A percentile compares a stretch with the other conserved stretches of the same genome.
These are phyloP conservation scores for Leptomonas pyrrhocoris DNA, from an alignment of 208 protist genomes.

Conservation along the genomic window DNA sequence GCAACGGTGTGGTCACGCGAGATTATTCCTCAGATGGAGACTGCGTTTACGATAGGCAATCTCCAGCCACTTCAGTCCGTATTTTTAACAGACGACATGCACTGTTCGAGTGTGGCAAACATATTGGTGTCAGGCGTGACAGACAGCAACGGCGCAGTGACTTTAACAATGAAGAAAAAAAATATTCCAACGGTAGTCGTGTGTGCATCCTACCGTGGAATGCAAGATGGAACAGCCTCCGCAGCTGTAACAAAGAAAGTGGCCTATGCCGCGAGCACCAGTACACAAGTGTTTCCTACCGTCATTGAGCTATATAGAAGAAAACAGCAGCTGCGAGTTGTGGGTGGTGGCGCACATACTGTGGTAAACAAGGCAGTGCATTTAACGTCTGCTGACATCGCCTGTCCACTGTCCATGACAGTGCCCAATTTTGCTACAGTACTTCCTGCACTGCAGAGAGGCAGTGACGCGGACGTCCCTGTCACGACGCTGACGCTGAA, in stretches of 20 bases:
- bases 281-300: not conserved
- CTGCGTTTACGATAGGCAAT: not conserved
- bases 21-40: conserved; percentile 3
- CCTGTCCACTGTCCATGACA: not conserved
- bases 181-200: conserved; percentile 3
- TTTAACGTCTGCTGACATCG: not conserved
- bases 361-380: not conserved
- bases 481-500: conserved; percentile 14
- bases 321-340: not conserved
- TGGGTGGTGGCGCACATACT: not conserved
- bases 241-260: conserved; percentile 13
- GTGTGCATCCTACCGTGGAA: conserved; percentile 11
- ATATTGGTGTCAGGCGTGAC: not conserved
- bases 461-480: not conserved
- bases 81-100: not conserved
- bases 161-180: conserved; percentile 7
- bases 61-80: conserved; percentile 9
- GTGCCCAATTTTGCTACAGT: conserved; percentile 7
- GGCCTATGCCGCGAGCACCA: not conserved
- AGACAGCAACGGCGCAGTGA: conserved; percentile 1
- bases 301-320: not conserved
- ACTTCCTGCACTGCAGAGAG: not conserved
- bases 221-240: not conserved
- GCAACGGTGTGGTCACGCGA: not conserved
- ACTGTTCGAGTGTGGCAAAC: not conserved